A percentile compares a stretch with the other conserved stretches of the same genome.
phyloP scores from a whole-genome alignment of 2,329 filamentous ascomycete genomes.

The Fusarium begoniae region DNA sequence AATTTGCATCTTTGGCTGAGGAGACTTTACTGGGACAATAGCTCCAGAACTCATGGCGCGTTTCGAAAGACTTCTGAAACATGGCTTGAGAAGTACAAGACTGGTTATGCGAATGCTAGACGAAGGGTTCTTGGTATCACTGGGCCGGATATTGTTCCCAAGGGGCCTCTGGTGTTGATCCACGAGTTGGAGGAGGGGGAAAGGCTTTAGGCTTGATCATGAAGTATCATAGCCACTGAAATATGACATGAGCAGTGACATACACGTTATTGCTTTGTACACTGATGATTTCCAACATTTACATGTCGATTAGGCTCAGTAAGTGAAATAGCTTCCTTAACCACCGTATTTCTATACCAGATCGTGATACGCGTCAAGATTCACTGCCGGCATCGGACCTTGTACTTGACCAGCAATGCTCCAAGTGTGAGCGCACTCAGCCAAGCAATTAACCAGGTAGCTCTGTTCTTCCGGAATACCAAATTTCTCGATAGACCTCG shows the following conservation, averaged over 20 bases:
- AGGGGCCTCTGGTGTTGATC: constrained; percentile 33
- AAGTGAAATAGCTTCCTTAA: background rate
- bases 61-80: constrained; percentile 76
- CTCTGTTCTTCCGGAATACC: constrained; percentile 3
- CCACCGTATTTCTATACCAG: background rate
- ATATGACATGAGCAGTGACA: background rate
- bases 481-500: background rate
- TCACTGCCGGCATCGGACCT: background rate
- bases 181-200: constrained; percentile 5
- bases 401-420: background rate
- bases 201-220: background rate
- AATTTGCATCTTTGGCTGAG: constrained; percentile 74
- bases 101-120: constrained; percentile 42
- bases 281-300: too few species aligned
- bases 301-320: too few species aligned
- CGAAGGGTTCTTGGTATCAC: constrained; percentile 40
- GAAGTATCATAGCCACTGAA: background rate
- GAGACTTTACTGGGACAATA: constrained; percentile 73
- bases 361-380: background rate
- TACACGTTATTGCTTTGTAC: too few species aligned
- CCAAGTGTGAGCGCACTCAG: constrained; percentile 1
- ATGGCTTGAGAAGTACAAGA: constrained; percentile 45
- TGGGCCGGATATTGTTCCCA: constrained; percentile 44
- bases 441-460: background rate
- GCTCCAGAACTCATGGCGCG: constrained; percentile 57